Evolutionary conservation across 192 early-diverging fungal species (phyloP).

Genomic region (Paraglomus brasilianum): DNA sequence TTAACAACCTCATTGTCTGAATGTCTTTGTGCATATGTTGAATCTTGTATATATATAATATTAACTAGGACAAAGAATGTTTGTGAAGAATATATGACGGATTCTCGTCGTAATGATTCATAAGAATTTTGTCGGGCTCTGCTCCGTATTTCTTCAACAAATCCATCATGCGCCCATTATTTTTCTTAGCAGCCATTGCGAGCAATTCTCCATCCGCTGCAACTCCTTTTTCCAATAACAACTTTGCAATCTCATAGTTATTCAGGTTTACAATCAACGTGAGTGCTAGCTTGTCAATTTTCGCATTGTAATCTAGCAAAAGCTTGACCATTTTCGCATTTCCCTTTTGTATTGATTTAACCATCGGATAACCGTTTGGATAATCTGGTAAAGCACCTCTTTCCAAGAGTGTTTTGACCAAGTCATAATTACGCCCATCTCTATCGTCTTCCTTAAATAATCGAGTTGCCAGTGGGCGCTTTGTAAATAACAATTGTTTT

Average conservation of each 20-base stretch:
- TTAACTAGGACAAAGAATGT: no score
- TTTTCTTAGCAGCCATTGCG: slow-evolving; percentile 34
- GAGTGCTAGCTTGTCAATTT: slow-evolving; percentile 41
- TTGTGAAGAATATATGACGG: no score
- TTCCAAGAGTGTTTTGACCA: slow-evolving; percentile 32
- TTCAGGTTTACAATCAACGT: slow-evolving; percentile 29
- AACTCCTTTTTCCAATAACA: slow-evolving; percentile 39
- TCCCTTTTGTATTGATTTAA: slow-evolving; percentile 40
- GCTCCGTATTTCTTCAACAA: slow-evolving; percentile 43
- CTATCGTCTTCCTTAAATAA: slow-evolving; percentile 31
- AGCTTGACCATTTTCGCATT: slow-evolving; percentile 32
- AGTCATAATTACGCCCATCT: neutral
- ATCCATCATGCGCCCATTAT: slow-evolving; percentile 36
- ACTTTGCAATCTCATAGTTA: slow-evolving; percentile 35
- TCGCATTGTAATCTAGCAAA: slow-evolving; percentile 34
- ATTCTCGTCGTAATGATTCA: no score
- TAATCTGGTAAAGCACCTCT: slow-evolving; percentile 39
- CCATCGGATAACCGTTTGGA: slow-evolving; percentile 45
- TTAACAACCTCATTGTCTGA: no score
- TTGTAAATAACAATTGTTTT: no score
- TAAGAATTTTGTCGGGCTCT: slow-evolving; percentile 31
- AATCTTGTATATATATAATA: no score
- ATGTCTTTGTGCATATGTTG: no score
- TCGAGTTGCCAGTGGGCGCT: slow-evolving; percentile 31
- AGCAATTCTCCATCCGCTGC: slow-evolving; percentile 38